Evolutionary conservation across 2,329 filamentous ascomycete species (phyloP).

Genomic region (Aureobasidium uvarum): DNA sequence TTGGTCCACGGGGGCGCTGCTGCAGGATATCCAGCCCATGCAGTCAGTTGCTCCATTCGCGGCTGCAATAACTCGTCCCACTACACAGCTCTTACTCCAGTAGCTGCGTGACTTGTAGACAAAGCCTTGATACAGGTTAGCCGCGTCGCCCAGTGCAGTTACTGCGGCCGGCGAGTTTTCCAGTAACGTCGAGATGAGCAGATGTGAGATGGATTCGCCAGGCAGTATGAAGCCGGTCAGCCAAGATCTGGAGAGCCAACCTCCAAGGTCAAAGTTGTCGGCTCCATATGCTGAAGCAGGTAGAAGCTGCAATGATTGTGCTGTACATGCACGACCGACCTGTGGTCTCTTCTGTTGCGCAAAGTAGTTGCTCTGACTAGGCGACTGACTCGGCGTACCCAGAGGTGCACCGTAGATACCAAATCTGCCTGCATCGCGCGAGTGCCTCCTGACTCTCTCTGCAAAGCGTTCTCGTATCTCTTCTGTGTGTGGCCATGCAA

Average conservation of each 20-base stretch:
- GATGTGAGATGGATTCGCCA: constrained; percentile 53
- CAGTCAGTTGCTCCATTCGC: constrained; percentile 48
- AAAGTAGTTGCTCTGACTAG: constrained; percentile 24
- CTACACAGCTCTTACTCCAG: constrained; percentile 58
- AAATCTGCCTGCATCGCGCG: constrained; percentile 30
- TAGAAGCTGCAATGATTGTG: constrained; percentile 27
- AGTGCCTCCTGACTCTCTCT: constrained; percentile 12
- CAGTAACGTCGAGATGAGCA: constrained; percentile 56
- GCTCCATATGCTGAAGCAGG: constrained; percentile 18
- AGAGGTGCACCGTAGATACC: constrained; percentile 43
- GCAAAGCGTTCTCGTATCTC: constrained; percentile 27
- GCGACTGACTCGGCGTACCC: constrained; percentile 37
- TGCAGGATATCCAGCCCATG: constrained; percentile 54
- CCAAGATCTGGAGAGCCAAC: constrained; percentile 58
- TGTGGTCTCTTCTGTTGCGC: constrained; percentile 26
- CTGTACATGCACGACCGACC: constrained; percentile 8
- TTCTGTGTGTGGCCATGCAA: constrained; percentile 50
- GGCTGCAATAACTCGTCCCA: constrained; percentile 54
- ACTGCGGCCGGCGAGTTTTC: constrained; percentile 56
- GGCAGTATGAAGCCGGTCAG: constrained; percentile 56
- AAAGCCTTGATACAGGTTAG: constrained; percentile 57
- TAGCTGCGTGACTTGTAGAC: constrained; percentile 51
- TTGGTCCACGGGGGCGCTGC: constrained; percentile 42
- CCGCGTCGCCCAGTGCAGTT: constrained; percentile 49
- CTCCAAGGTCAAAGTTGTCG: constrained; percentile 41